Evolutionary conservation across 2,329 filamentous ascomycete species (phyloP).

Genomic region (Claviceps arundinis): DNA sequence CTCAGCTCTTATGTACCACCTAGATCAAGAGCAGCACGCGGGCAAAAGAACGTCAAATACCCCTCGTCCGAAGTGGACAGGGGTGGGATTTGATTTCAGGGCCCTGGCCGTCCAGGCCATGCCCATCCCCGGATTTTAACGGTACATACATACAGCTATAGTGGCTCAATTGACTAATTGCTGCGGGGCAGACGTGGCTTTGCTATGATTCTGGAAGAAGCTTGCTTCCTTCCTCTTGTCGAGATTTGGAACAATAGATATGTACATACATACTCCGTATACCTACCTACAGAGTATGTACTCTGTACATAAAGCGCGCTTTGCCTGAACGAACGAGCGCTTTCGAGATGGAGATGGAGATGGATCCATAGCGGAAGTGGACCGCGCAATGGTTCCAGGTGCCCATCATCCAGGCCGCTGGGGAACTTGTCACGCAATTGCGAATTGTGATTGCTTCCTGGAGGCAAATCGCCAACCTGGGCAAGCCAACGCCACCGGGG

Average conservation of each 20-base stretch:
- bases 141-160: neutral
- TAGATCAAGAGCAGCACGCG: too few relatives aligned
- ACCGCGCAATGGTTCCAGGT: neutral
- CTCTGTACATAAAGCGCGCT: neutral
- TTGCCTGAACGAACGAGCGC: neutral
- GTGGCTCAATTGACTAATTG: constrained; percentile 2
- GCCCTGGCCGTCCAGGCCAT: constrained; percentile 15
- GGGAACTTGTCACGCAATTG: too few relatives aligned
- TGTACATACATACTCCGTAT: too few relatives aligned
- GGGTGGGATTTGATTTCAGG: constrained; percentile 8
- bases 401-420: too few relatives aligned
- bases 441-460: neutral
- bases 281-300: too few relatives aligned
- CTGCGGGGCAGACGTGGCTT: constrained; percentile 5
- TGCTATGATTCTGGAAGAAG: constrained; percentile 21
- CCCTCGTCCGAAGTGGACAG: constrained; percentile 10
- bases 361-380: neutral
- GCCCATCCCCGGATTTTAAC: constrained; percentile 20
- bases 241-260: neutral
- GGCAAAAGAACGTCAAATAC: constrained; percentile 10
- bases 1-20: neutral
- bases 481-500: neutral
- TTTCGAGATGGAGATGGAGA: neutral
- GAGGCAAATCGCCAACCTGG: too few relatives aligned
- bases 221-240: neutral